Base-by-base conservation (phyloP, 2,329 filamentous ascomycete species). In the Conoideocrella luteorostrata region DNA sequence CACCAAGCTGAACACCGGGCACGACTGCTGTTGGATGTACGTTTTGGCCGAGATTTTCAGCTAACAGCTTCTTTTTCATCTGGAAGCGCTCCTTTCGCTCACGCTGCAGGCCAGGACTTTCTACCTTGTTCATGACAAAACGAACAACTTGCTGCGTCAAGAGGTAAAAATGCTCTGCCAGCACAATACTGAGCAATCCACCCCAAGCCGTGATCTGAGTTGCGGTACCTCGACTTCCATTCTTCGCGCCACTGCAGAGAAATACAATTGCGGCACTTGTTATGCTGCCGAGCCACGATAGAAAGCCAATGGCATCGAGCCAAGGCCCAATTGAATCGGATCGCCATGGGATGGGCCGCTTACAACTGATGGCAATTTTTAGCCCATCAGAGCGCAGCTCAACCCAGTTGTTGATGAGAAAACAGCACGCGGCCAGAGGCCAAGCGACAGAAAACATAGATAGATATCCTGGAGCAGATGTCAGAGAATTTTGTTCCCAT, bases 291-390 rank as follows among this genome's bases (percentile, higher is more conserved):
- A 96, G 71, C 93, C 93, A 97, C 4, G 88, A 85, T n/a, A 97
- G 71, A 61, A 97, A 94, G 13, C 83, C 84, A 3, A 98, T 72
- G 1, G 86, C 83, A 51, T 89, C 79, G 11, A 97, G 71, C 85
- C 89, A 97, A 1, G 93, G 90, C 0, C 93, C 93, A 53, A 98
- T 97, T 1, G 87, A 93, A 66, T 97, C 93, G 2, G 88, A 82
- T 42, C 93, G 81, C 77, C 86, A 88, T 1, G 93, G 93, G 29
- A 87, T 88, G 0, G 93, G 93, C 4, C 93, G 82, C 56, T 91
- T 85, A 72, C 88, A 90, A 62, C 90, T 85, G 38, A 88, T 75
- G 44, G 89, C 89, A 55, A 97, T 95, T 64, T 98, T 98, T 68
- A 95, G 77, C 2, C 91, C 90, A 59, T 98, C 93, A 1, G 88